Evolutionary conservation across 768 basidiomycete species (phyloP), one percentile per base, ranked within the genome.

Genomic region (Neoboletus subvelutipes): DNA sequence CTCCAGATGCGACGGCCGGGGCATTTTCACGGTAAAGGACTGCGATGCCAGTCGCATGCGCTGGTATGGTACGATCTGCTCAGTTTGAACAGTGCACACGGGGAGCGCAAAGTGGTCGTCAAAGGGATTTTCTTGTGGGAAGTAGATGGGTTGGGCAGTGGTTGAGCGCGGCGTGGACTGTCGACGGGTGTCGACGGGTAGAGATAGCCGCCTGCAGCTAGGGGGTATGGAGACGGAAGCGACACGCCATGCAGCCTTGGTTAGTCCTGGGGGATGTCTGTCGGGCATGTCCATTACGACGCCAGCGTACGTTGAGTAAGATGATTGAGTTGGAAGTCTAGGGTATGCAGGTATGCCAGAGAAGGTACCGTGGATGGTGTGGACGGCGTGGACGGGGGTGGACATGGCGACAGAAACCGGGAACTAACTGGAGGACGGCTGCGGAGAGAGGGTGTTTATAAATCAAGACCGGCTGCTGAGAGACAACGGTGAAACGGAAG

Each of bases 291-390:
- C 57, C 26, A 62, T 61, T 50, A 61, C 55, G 62, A 71, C 64
- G 65, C 71, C 62, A 57, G 63, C 67, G 63, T 71, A 61, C 69
- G 43, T 37, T 53, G 59, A 34, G 18, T 55, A 58, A 39, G 55
- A 33, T 45, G 58, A 48, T 51, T 45, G 57, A 26, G 54, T 5
- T 12, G 63, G 31, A 50, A 47, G n/a, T 64, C 61, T 51, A 54
- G 59, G 55, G 36, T 62, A 64, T 6, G 71, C 55, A 24, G 66
- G 57, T 18, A 72, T 58, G 45, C 70, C 70, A 34, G 70, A 67
- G 47, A 71, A 71, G 2, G 71, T 63, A 22, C 70, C 69, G 37
- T 71, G 70, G 49, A 71, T 71, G 55, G 70, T 67, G 43, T 73
- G 71, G 37, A 71, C 63, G 31, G 62, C 59, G 58, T 66, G 70